phyloP scores from a whole-genome alignment of 2,329 filamentous ascomycete species.

The Sporothrix brunneoviolacea region DNA sequence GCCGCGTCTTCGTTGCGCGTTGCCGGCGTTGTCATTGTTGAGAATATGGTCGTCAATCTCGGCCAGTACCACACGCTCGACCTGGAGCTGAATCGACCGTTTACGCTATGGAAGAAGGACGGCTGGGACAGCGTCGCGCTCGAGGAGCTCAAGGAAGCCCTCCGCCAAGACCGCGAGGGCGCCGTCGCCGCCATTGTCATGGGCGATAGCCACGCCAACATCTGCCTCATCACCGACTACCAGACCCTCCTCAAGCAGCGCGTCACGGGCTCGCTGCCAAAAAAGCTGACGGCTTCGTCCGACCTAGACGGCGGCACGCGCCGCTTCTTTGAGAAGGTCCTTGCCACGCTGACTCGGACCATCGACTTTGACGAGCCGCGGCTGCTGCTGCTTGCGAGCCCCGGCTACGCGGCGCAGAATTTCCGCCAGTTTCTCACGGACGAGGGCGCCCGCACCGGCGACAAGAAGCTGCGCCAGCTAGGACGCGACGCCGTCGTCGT shows the following conservation, averaged over 20 bases:
- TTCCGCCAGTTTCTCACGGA: constrained; percentile 70
- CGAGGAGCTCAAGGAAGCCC: constrained; percentile 69
- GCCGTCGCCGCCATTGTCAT: constrained; percentile 87
- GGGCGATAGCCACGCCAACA: constrained; percentile 80
- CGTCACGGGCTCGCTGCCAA: constrained; percentile 60
- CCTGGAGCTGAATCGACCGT: constrained; percentile 79
- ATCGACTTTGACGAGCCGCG: constrained; percentile 66
- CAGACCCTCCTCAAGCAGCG: constrained; percentile 68
- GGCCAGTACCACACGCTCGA: constrained; percentile 61
- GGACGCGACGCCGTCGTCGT: constrained; percentile 63
- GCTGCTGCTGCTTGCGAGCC: constrained; percentile 78
- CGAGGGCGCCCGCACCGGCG: constrained; percentile 48
- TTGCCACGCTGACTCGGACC: constrained; percentile 68
- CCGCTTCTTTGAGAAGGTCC: constrained; percentile 70
- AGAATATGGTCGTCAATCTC: constrained; percentile 46
- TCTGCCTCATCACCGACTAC: constrained; percentile 74
- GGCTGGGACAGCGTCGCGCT: constrained; percentile 89
- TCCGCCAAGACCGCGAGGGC: constrained; percentile 71
- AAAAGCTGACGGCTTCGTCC: constrained; percentile 57
- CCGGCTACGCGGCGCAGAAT: constrained; percentile 75
- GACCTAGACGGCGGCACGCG: constrained; percentile 66
- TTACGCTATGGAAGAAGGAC: constrained; percentile 75
- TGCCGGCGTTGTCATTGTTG: constrained; percentile 45
- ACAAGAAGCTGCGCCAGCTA: constrained; percentile 63
- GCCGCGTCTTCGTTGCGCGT: constrained; percentile 49